Conservation (phyloP, 805 yeast species). For the Candida suzukii region DNA sequence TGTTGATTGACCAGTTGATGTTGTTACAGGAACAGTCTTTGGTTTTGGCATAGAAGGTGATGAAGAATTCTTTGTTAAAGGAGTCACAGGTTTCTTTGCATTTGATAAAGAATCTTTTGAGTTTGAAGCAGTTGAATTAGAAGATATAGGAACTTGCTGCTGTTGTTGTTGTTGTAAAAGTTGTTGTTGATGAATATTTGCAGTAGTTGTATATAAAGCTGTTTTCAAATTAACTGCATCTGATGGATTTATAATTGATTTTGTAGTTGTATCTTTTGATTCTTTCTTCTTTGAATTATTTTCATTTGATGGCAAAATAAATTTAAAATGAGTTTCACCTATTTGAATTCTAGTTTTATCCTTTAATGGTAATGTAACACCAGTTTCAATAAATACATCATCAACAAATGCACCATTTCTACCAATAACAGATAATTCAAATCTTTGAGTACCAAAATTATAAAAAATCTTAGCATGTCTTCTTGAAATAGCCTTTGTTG, state of each 20-base stretch:
- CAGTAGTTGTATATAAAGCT: constrained; percentile 30
- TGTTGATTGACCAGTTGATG: too few species aligned
- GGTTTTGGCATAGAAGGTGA: too few species aligned
- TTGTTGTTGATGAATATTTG: background rate
- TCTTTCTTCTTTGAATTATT: constrained; percentile 16
- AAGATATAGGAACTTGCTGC: background rate
- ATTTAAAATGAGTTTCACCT: constrained; percentile 85
- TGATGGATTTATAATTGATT: constrained; percentile 42
- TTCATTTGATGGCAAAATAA: constrained; percentile 66
- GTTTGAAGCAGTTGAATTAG: background rate
- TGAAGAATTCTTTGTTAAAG: too few species aligned
- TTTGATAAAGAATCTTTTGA: background rate
- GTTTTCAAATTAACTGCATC: constrained; percentile 55
- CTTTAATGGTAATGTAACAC: constrained; percentile 79
- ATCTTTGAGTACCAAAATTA: constrained; percentile 92
- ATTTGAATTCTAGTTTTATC: constrained; percentile 85
- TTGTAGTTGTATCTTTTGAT: constrained; percentile 10
- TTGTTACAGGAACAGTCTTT: too few species aligned
- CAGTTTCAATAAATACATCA: constrained; percentile 81
- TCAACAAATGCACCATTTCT: constrained; percentile 97
- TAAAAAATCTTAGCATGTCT: constrained; percentile 94
- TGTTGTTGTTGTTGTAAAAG: background rate
- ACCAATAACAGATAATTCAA: constrained; percentile 87
- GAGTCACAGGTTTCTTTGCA: constrained; percentile 6
- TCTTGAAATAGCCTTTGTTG: constrained; percentile 88